Evolutionary conservation across 306 rosid species (phyloP).

Genomic region (Gastrolobium bilobum): DNA sequence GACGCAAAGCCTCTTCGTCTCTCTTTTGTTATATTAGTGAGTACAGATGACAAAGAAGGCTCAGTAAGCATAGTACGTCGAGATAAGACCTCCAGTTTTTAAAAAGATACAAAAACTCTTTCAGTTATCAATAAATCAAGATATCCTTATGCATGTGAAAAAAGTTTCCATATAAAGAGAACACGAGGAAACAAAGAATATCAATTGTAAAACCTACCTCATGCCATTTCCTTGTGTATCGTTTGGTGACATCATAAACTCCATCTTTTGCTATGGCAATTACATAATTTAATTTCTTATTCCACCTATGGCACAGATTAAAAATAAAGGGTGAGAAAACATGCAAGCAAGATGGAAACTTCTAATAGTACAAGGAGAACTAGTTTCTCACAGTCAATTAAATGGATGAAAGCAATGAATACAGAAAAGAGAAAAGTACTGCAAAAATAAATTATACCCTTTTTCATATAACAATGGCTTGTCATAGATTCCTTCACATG

Average conservation of each 20-base stretch:
- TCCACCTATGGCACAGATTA: conserved; percentile 71
- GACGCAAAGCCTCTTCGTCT: conserved; percentile 69
- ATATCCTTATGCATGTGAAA: conserved; percentile 14
- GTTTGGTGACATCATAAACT: conserved; percentile 86
- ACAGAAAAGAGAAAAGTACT: neutral
- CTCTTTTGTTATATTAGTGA: conserved; percentile 65
- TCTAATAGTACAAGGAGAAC: conserved; percentile 27
- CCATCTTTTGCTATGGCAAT: conserved; percentile 87
- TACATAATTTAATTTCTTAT: conserved; percentile 77
- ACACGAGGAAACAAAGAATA: conserved; percentile 1
- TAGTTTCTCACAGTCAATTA: conserved; percentile 38
- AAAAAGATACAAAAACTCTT: conserved; percentile 22
- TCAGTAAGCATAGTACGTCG: conserved; percentile 70
- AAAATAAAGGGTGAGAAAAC: neutral
- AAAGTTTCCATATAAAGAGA: conserved; percentile 5
- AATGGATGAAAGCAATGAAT: conserved; percentile 42
- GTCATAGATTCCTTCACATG: conserved; percentile 90
- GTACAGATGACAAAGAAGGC: conserved; percentile 65
- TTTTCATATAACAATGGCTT: conserved; percentile 90
- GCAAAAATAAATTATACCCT: conserved; percentile 66
- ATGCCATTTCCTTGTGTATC: conserved; percentile 92
- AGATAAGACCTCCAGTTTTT: conserved; percentile 73
- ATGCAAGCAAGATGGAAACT: conserved; percentile 34
- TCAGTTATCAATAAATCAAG: conserved; percentile 30
- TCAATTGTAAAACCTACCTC: conserved; percentile 65